phyloP scores from a whole-genome alignment of 805 yeast genomes.

The Yarrowia sp. region DNA sequence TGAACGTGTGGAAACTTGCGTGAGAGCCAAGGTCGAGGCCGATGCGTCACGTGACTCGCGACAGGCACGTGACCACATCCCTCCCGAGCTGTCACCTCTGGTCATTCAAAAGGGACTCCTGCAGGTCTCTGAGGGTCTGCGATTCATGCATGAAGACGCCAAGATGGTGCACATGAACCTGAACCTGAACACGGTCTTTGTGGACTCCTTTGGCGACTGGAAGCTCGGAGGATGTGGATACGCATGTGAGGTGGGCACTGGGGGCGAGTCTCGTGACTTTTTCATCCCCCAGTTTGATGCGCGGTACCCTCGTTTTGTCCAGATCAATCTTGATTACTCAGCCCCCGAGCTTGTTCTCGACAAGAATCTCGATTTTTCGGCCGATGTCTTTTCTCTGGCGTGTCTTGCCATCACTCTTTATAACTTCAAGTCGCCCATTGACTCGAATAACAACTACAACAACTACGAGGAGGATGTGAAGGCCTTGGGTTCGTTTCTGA shows the following conservation, averaged over 20 bases:
- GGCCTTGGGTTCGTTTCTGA: slow-evolving; percentile 50
- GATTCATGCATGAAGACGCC: slow-evolving; percentile 81
- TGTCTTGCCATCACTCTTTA: slow-evolving; percentile 75
- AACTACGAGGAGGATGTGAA: slow-evolving; percentile 57
- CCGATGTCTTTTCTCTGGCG: slow-evolving; percentile 88
- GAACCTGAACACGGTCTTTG: slow-evolving; percentile 76
- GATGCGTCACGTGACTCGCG: slow-evolving; percentile 44
- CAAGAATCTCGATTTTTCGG: slow-evolving; percentile 64
- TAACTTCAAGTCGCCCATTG: slow-evolving; percentile 56
- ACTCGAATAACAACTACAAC: slow-evolving; percentile 60
- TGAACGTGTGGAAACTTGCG: slow-evolving; percentile 71
- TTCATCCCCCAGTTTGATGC: slow-evolving; percentile 76
- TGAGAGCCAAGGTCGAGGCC: slow-evolving; percentile 55
- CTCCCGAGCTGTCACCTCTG: slow-evolving; percentile 68
- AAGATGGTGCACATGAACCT: slow-evolving; percentile 77
- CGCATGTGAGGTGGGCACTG: slow-evolving; percentile 52
- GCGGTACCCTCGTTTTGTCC: slow-evolving; percentile 74
- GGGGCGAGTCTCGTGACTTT: slow-evolving; percentile 62
- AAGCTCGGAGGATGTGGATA: slow-evolving; percentile 80
- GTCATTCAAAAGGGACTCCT: slow-evolving; percentile 81
- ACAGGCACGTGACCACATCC: slow-evolving; percentile 42
- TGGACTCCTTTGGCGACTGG: slow-evolving; percentile 89
- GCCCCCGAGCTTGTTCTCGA: slow-evolving; percentile 87
- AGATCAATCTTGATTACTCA: slow-evolving; percentile 71
- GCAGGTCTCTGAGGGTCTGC: slow-evolving; percentile 77